Conservation (phyloP, 352 stramenopile genomes). For the Globisporangium megalacanthum region DNA sequence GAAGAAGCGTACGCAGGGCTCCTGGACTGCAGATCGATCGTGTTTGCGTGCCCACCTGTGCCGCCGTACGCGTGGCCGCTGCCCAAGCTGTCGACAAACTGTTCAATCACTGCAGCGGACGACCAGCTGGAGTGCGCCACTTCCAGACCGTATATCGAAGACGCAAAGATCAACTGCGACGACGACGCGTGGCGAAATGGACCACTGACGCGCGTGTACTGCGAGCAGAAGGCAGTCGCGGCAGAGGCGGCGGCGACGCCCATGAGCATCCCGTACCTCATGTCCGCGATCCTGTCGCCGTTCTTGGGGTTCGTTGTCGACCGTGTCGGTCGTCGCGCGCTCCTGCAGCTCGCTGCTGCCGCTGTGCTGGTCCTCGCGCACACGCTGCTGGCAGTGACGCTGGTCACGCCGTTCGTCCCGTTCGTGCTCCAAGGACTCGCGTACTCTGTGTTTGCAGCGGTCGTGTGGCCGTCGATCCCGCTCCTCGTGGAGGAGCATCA, state of each 20-base stretch:
- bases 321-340: conserved; percentile 74
- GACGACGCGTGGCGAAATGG: conserved; percentile 67
- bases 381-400: conserved; percentile 57
- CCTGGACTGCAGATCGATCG: conserved; percentile 47
- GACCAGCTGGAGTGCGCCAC: conserved; percentile 60
- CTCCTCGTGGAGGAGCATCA: conserved; percentile 15
- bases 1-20: conserved; percentile 42
- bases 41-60: conserved; percentile 45
- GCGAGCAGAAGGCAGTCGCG: conserved; percentile 51
- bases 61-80: conserved; percentile 74
- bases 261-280: conserved; percentile 93
- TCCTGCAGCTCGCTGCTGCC: conserved; percentile 75
- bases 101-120: conserved; percentile 48
- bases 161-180: conserved; percentile 78
- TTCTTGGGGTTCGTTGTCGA: conserved; percentile 91
- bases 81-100: conserved; percentile 57
- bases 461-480: conserved; percentile 68
- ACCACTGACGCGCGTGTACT: conserved; percentile 52
- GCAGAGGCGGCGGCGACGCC: conserved; percentile 67
- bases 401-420: conserved; percentile 42
- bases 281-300: conserved; percentile 85
- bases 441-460: conserved; percentile 75
- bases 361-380: conserved; percentile 82
- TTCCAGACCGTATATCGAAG: conserved; percentile 51
- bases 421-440: conserved; percentile 72